Percentiles rank a stretch among this genome's conserved stretches.
phyloP scores from a whole-genome alignment of 352 stramenopile species.

The Phytophthora rubi region DNA sequence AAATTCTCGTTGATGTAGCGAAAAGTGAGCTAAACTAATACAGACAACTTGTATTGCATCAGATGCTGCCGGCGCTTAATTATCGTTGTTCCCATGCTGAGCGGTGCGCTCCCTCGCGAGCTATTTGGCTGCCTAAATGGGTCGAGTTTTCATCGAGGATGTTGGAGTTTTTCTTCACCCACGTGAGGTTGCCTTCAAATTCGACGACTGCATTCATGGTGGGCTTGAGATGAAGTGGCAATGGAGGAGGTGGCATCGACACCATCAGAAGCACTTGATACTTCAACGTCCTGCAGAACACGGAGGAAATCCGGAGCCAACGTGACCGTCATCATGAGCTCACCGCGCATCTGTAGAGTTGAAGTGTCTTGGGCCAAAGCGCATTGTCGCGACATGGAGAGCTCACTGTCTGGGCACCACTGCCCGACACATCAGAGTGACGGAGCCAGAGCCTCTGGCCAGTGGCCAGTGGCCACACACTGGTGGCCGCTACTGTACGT shows the following conservation, averaged over 20 bases:
- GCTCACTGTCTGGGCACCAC: neutral
- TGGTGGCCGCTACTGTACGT: neutral
- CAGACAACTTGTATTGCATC: too few relatives aligned
- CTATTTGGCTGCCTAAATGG: too few relatives aligned
- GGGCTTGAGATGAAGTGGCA: neutral
- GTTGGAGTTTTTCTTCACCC: neutral
- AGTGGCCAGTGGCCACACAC: too few relatives aligned
- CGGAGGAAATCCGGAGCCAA: neutral
- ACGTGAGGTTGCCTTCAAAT: neutral
- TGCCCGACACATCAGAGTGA: constrained; percentile 10
- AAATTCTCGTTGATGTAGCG: too few relatives aligned
- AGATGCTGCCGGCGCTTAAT: too few relatives aligned
- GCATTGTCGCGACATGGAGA: neutral
- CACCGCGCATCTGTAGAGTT: neutral
- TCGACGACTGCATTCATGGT: constrained; percentile 1
- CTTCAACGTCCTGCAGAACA: neutral
- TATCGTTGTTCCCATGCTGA: too few relatives aligned
- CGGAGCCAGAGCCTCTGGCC: neutral
- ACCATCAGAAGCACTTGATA: neutral
- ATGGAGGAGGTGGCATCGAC: neutral
- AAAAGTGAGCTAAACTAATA: too few relatives aligned
- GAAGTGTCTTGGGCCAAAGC: neutral
- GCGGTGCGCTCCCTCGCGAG: too few relatives aligned
- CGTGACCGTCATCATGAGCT: neutral
- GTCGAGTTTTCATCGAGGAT: too few relatives aligned